Percentiles rank a stretch among this genome's conserved stretches.
Conservation (phyloP, 1,139 yeast genomes). For the Petasospora fabianii region DNA sequence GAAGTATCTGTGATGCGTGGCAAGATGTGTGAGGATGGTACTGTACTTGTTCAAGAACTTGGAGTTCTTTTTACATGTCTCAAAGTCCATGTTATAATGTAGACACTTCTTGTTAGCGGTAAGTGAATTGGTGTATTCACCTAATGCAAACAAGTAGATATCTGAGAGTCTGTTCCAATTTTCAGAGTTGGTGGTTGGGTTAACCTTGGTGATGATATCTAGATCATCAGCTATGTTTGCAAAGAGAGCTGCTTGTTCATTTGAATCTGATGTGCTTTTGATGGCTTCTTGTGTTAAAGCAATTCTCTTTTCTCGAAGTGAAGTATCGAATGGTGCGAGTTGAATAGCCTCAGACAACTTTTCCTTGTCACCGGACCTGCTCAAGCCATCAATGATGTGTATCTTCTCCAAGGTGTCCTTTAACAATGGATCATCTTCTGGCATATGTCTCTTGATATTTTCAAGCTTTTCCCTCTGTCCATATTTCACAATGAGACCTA, state of each 20-base stretch:
- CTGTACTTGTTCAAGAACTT: conserved; percentile 48
- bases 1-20: conserved; percentile 28
- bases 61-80: conserved; percentile 48
- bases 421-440: conserved; percentile 8
- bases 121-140: conserved; percentile 49
- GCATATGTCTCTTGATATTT: not conserved
- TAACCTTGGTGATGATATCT: conserved; percentile 18
- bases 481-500: conserved; percentile 42
- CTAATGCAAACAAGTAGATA: conserved; percentile 46
- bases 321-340: conserved; percentile 29
- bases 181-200: conserved; percentile 16
- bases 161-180: conserved; percentile 33
- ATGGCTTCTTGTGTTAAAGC: conserved; percentile 28
- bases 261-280: conserved; percentile 3
- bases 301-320: conserved; percentile 29
- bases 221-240: conserved; percentile 23
- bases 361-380: conserved; percentile 15
- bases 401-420: conserved; percentile 9
- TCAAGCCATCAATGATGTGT: conserved; percentile 17
- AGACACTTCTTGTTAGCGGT: conserved; percentile 56
- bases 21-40: conserved; percentile 13
- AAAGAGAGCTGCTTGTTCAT: conserved; percentile 13
- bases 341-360: conserved; percentile 23
- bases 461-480: conserved; percentile 39
- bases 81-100: conserved; percentile 64